Base-by-base conservation (phyloP, 257 asterid genomes). In the Jacaranda copaia region DNA sequence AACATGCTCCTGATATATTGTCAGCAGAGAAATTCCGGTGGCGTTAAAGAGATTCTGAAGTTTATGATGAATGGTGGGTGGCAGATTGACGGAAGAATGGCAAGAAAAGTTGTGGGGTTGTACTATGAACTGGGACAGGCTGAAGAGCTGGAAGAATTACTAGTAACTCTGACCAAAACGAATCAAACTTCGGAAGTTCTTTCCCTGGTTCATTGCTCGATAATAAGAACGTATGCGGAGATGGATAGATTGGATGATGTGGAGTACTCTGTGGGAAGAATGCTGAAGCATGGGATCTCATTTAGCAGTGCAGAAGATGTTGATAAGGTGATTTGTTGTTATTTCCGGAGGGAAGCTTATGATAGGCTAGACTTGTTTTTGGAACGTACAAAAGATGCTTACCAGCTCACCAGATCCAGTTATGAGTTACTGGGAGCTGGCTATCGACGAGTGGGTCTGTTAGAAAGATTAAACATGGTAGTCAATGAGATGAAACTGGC, bases 371-470 rank as follows among this genome's bases (percentile, higher is more conserved):
- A 86, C 35, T 46, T 82, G 77, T 84, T 88, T 73, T 46, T 88
- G 78, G 82, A 75, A 39, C 5, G 82, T 61, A 66, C 84, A 51
- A 84, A 59, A 69, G 83, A 39, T 60, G 82, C 74, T 4, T 75
- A 60, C 80, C 79, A 77, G 73, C 77, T 86, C 42, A 64, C 82
- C 3, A 81, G 79, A 62, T 83, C 87, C 3, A 70, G 66, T 75
- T 86, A 82, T 43, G 90, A 86, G 49, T 62, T 88, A 7, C 70
- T 88, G 83, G 79, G 83, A 62, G 89, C 85, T 72, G 90, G 89
- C 49, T 86, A 86, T 32, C 70, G 84, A 49, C 78, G 90, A 58
- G 89, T 85, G 0, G 88, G 93, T 3, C 16, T 81, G 66, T 70
- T 10, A 5, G 90, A 81, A 10, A 86, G 77, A 72, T 46, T 80